Conservation (phyloP, 805 yeast species). For the Wickerhamomyces ciferrii region DNA sequence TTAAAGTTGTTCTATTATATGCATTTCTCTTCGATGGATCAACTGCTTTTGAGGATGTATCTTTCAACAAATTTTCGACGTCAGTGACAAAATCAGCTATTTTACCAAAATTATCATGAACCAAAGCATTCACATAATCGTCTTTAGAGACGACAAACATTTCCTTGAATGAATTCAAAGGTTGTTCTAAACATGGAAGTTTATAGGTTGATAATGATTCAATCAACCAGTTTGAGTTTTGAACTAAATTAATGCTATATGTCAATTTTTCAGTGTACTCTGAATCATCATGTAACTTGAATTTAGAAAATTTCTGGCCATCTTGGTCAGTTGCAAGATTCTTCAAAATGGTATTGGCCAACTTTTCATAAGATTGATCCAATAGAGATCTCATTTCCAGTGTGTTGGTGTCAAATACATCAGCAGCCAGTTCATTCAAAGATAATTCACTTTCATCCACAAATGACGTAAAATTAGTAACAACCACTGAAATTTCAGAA, state of each 20-base stretch:
- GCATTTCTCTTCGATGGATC: conserved; percentile 58
- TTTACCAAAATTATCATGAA: conserved; percentile 59
- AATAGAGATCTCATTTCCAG: conserved; percentile 21
- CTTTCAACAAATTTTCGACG: conserved; percentile 44
- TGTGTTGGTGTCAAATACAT: background rate
- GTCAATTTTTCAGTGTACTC: conserved; percentile 30
- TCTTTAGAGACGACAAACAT: conserved; percentile 28
- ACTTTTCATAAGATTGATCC: conserved; percentile 23
- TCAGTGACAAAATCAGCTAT: conserved; percentile 60
- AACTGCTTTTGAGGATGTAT: conserved; percentile 21
- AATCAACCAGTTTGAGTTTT: conserved; percentile 48
- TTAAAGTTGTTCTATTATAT: conserved; percentile 54
- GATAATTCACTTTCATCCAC: conserved; percentile 32
- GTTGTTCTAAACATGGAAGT: conserved; percentile 6
- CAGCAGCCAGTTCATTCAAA: conserved; percentile 7
- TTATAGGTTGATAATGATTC: conserved; percentile 31
- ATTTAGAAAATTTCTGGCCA: conserved; percentile 7
- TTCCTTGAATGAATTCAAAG: conserved; percentile 17
- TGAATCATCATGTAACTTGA: conserved; percentile 12
- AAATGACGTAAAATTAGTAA: conserved; percentile 43
- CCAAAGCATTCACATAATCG: conserved; percentile 39
- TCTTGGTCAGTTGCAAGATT: conserved; percentile 23
- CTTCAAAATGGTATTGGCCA: conserved; percentile 25
- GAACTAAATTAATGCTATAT: conserved; percentile 40
- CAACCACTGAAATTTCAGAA: conserved; percentile 37